phyloP scores from a whole-genome alignment of 2,329 filamentous ascomycete genomes.

The Colletotrichum lentis region DNA sequence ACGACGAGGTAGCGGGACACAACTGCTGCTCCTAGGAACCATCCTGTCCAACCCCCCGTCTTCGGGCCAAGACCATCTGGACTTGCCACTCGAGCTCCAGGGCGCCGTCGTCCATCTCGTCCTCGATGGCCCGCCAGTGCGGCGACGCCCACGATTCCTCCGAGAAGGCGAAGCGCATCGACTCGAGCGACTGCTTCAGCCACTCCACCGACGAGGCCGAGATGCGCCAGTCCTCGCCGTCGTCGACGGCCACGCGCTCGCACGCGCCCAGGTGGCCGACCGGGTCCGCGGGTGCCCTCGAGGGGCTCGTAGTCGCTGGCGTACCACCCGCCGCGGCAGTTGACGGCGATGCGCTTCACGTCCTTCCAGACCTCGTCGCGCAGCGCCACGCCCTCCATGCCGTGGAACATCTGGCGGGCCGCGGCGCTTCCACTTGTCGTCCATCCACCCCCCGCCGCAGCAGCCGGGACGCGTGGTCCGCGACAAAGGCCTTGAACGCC shows the following conservation, averaged over 20 bases:
- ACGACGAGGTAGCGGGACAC: no score
- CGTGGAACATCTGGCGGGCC: conserved; percentile 27
- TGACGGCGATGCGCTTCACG: conserved; percentile 24
- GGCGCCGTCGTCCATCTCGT: background rate
- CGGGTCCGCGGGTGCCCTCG: background rate
- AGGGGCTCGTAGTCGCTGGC: conserved; percentile 17
- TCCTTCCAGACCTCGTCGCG: conserved; percentile 16
- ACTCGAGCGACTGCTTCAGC: conserved; percentile 29
- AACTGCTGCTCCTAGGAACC: no score
- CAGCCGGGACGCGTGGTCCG: conserved; percentile 10
- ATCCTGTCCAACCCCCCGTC: no score
- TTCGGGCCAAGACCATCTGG: conserved; percentile 24
- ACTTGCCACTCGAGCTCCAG: conserved; percentile 29
- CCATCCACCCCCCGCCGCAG: conserved; percentile 16
- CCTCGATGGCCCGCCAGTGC: conserved; percentile 9
- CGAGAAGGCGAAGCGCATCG: conserved; percentile 24
- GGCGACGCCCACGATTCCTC: conserved; percentile 23
- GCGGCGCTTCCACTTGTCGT: conserved; percentile 21
- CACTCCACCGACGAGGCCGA: conserved; percentile 22
- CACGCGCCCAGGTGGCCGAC: conserved; percentile 11
- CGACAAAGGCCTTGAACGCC: conserved; percentile 15
- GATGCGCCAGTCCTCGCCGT: conserved; percentile 20
- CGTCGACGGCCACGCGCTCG: conserved; percentile 5
- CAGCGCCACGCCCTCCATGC: conserved; percentile 19
- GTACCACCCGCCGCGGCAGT: conserved; percentile 25